A percentile compares a stretch with the other conserved stretches of the same genome.
Conservation (phyloP, 1,284 basidiomycete species). For the Malassezia globosa region DNA sequence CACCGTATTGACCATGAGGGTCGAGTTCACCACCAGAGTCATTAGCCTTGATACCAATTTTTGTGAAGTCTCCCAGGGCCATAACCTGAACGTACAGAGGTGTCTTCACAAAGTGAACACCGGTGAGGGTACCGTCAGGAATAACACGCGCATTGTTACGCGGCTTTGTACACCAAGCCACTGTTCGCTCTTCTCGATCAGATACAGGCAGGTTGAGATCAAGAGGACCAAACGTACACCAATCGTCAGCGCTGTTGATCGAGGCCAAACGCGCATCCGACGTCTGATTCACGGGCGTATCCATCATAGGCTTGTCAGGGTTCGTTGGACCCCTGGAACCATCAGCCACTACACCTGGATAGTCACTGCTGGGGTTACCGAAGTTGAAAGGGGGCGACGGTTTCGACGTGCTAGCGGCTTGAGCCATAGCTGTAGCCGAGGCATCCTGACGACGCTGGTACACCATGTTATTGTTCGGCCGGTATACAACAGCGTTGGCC, state of each 20-base stretch:
- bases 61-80: constrained; percentile 48
- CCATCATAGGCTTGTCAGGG: constrained; percentile 29
- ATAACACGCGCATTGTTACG: constrained; percentile 47
- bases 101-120: constrained; percentile 45
- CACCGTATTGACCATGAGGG: constrained; percentile 45
- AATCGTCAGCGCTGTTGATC: constrained; percentile 44
- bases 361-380: constrained; percentile 29
- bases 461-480: neutral
- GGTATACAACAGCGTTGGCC: neutral
- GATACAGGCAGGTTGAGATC: constrained; percentile 53
- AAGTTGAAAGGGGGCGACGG: constrained; percentile 28
- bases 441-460: constrained; percentile 3
- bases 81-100: constrained; percentile 50
- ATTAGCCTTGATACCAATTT: constrained; percentile 30
- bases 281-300: constrained; percentile 43
- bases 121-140: constrained; percentile 43
- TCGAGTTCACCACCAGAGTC: constrained; percentile 46
- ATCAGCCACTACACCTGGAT: constrained; percentile 29
- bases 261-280: constrained; percentile 38
- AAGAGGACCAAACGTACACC: constrained; percentile 48
- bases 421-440: neutral
- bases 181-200: constrained; percentile 58
- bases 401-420: neutral
- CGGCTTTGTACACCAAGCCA: constrained; percentile 61
- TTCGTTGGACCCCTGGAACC: constrained; percentile 36